Evolutionary conservation across 2,329 filamentous ascomycete species (phyloP), one percentile per base, ranked within the genome.

Genomic region (Calonectria leucothoes): DNA sequence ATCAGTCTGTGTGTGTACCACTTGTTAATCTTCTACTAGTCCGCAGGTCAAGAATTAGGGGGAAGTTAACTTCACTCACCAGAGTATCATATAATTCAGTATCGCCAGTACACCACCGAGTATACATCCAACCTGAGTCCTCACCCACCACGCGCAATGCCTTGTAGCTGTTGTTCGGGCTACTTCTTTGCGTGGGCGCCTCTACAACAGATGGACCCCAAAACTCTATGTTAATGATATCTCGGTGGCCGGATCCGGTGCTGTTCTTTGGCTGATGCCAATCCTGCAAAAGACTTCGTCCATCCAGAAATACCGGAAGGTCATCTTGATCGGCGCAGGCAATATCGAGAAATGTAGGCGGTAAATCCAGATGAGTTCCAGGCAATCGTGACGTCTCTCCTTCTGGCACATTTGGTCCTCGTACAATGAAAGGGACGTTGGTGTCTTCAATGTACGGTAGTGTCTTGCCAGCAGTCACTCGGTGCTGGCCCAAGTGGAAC

Each of bases 341-440:
- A 0, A 86, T 77, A 0, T 86, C 78, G 6, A 91, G 85, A 39
- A 92, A 84, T 0, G 90, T 91, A 0, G 90, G 89, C 0, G 87
- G 88, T 6, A 92, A 81, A 74, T 91, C 90, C 5, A 89, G 87
- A 68, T 91, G 89, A 0, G 87, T 85, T 0, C 87, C 89, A 1
- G 88, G 86, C 0, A 83, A 78, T 37, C 86, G 80, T 15, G 85
- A 82, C 0, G 80, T 82, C 12, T 79, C 69, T 1, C 85, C 84
- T 35, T 82, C 78, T 0, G 85, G 81, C 1, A 90, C 79, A 2
- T 87, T 86, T 0, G 89, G 88, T 0, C 88, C 89, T 6, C 89
- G 85, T n/a, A 90, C 83, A 48, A 88, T 84, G 20, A 90, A 76
- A 0, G 89, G 89, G 3, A 90, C 85, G 5, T 88, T 86, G 51